Conservation (phyloP, 805 yeast genomes). For the Teunomyces cretensis region DNA sequence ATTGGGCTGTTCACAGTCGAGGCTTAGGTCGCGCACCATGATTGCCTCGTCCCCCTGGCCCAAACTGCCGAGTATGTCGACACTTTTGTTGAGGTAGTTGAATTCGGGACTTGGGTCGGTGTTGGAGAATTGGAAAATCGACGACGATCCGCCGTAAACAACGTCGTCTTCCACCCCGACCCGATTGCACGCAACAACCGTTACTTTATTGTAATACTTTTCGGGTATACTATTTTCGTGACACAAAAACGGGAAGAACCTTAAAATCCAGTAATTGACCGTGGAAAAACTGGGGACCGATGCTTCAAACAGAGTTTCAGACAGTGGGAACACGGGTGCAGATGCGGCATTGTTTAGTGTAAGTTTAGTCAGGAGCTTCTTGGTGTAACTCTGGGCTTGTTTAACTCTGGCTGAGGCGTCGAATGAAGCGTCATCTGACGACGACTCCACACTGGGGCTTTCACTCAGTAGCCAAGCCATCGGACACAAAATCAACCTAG, state of each 20-base stretch:
- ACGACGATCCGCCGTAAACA: slow-evolving; percentile 66
- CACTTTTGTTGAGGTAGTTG: slow-evolving; percentile 50
- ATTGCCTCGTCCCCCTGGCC: slow-evolving; percentile 69
- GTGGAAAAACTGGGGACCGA: slow-evolving; percentile 47
- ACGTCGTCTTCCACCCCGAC: slow-evolving; percentile 73
- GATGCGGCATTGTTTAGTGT: slow-evolving; percentile 9
- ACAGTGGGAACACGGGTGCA: slow-evolving; percentile 3
- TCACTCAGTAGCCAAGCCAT: slow-evolving; percentile 78
- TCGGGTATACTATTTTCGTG: slow-evolving; percentile 29
- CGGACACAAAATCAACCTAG: slow-evolving; percentile 67
- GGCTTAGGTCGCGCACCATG: slow-evolving; percentile 48
- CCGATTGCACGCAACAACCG: slow-evolving; percentile 64
- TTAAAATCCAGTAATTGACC: slow-evolving; percentile 69
- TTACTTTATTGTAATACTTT: slow-evolving; percentile 21
- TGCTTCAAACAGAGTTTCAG: slow-evolving; percentile 16
- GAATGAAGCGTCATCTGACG: background rate
- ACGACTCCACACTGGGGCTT: slow-evolving; percentile 37
- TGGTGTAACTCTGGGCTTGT: background rate
- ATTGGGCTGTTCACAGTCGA: background rate
- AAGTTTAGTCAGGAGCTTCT: background rate
- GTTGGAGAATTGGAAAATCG: slow-evolving; percentile 52
- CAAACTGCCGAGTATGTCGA: slow-evolving; percentile 53
- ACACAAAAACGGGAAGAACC: slow-evolving; percentile 63
- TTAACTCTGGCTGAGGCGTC: slow-evolving; percentile 6
- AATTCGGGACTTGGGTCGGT: slow-evolving; percentile 25